A percentile compares a stretch with the other conserved stretches of the same genome.
Conservation (phyloP, 768 basidiomycete species). For the Mycena pura region DNA sequence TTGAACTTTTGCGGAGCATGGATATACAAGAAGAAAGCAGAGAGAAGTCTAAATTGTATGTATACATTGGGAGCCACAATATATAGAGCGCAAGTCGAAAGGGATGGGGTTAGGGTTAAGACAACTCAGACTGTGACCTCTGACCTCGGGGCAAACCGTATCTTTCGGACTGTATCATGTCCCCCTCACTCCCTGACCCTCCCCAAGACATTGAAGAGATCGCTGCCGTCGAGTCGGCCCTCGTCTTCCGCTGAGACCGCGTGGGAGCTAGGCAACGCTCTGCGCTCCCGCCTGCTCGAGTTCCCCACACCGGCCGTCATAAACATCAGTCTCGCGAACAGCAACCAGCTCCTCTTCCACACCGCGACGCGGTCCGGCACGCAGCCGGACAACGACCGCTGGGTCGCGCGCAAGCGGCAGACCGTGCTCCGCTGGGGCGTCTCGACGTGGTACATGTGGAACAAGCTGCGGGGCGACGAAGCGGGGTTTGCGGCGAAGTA, state of each 20-base stretch:
- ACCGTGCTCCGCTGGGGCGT: slow-evolving; percentile 39
- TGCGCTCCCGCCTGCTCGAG: slow-evolving; percentile 30
- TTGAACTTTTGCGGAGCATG: no score
- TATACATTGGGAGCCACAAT: no score
- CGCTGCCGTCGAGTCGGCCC: slow-evolving; percentile 32
- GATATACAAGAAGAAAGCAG: no score
- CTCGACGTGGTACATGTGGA: slow-evolving; percentile 34
- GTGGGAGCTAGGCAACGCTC: slow-evolving; percentile 38
- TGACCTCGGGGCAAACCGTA: no score
- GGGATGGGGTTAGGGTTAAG: no score
- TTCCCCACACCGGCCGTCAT: slow-evolving; percentile 33
- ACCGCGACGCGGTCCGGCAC: slow-evolving; percentile 35
- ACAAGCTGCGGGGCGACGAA: slow-evolving; percentile 17
- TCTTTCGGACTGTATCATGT: no score
- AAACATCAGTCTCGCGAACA: slow-evolving; percentile 37
- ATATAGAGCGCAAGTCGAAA: no score
- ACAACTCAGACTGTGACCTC: no score
- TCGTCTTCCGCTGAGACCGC: slow-evolving; percentile 39
- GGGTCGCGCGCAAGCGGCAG: slow-evolving; percentile 42
- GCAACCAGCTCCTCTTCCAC: slow-evolving; percentile 39
- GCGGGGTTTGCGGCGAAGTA: slow-evolving; percentile 25
- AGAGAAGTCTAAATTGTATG: no score
- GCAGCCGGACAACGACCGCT: slow-evolving; percentile 37
- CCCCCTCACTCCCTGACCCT: slow-evolving; percentile 2
- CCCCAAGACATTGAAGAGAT: slow-evolving; percentile 27